Evolutionary conservation across 106 monocot genomes (phyloP).

Genomic region (Triglochin maritima): DNA sequence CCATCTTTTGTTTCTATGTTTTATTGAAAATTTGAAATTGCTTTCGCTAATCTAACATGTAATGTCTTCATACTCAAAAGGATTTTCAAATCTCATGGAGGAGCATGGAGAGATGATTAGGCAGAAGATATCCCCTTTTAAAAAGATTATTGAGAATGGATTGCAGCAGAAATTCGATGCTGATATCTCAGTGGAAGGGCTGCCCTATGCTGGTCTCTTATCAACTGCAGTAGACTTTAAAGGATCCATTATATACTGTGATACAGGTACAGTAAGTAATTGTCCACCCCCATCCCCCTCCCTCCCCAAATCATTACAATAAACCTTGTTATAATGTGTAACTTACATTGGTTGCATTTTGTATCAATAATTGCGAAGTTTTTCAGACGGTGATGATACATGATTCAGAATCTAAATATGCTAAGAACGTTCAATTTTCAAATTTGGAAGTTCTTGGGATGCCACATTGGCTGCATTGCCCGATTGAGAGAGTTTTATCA

Average conservation of each 20-base stretch:
- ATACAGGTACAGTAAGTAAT: constrained; percentile 41
- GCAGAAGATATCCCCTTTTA: constrained; percentile 32
- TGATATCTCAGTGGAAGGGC: constrained; percentile 11
- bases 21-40: too few species aligned
- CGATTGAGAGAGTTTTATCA: constrained; percentile 49
- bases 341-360: neutral
- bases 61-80: constrained; percentile 20
- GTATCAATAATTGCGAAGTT: constrained; percentile 30
- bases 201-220: constrained; percentile 35
- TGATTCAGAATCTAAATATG: constrained; percentile 19
- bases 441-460: constrained; percentile 58
- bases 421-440: constrained; percentile 40
- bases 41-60: neutral
- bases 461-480: constrained; percentile 70
- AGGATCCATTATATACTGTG: constrained; percentile 36
- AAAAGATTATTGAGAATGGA: constrained; percentile 15
- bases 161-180: constrained; percentile 5
- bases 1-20: constrained; percentile 7
- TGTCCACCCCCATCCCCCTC: too few species aligned
- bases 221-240: constrained; percentile 55
- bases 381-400: constrained; percentile 46
- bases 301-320: neutral
- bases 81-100: constrained; percentile 37
- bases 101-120: constrained; percentile 30
- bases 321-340: neutral